phyloP scores from a whole-genome alignment of 176 grass and related monocot species.

The Eremochloa ophiuroides region DNA sequence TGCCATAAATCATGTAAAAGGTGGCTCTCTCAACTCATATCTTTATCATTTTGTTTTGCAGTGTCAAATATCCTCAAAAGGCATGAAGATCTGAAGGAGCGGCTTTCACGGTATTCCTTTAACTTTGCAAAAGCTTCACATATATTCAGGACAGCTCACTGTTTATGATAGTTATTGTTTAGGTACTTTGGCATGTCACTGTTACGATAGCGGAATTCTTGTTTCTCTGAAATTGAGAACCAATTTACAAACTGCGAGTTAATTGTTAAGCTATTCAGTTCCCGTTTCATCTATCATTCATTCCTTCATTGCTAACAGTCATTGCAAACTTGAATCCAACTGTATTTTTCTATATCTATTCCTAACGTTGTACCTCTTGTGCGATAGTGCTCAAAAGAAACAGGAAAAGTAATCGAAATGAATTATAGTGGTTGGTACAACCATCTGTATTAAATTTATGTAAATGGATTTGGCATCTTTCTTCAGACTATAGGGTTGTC shows the following conservation, averaged over 20 bases:
- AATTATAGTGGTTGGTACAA: background rate
- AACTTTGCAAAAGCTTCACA: background rate
- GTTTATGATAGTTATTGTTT: background rate
- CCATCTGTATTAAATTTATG: background rate
- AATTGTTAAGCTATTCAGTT: background rate
- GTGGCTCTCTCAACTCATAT: background rate
- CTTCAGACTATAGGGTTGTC: background rate
- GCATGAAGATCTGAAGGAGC: constrained; percentile 70
- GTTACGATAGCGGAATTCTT: background rate
- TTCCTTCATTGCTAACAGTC: background rate
- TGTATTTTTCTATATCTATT: background rate
- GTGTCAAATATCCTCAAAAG: constrained; percentile 56
- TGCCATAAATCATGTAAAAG: constrained; percentile 4
- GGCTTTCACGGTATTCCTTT: constrained; percentile 59
- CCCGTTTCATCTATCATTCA: background rate
- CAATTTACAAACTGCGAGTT: background rate
- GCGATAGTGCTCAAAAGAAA: background rate
- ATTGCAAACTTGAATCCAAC: background rate
- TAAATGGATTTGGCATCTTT: background rate
- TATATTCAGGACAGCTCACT: background rate
- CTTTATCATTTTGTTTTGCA: constrained; percentile 30
- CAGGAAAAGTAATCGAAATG: background rate
- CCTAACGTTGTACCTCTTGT: background rate
- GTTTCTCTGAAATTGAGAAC: background rate
- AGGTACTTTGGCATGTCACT: background rate